Evolutionary conservation across 2,329 filamentous ascomycete genomes (phyloP).

Genomic region (Colletotrichum sansevieriae): DNA sequence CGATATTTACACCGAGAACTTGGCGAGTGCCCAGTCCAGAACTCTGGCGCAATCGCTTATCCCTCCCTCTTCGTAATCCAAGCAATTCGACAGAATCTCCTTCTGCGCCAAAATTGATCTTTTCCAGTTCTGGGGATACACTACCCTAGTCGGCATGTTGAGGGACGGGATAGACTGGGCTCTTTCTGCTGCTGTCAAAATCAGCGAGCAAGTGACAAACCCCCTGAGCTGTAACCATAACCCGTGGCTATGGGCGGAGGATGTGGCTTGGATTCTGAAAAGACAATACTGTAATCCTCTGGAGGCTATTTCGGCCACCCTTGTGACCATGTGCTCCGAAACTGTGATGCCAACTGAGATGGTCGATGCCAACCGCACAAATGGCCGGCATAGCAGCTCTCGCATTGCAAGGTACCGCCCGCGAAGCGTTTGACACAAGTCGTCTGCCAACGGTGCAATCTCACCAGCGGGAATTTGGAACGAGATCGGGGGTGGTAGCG

Average conservation of each 20-base stretch:
- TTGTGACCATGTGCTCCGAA: slow-evolving; percentile 8
- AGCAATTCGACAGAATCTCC: slow-evolving; percentile 31
- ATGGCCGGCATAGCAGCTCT: slow-evolving; percentile 32
- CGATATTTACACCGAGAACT: slow-evolving; percentile 11
- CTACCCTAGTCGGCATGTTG: slow-evolving; percentile 31
- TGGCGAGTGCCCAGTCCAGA: slow-evolving; percentile 37
- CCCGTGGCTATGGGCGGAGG: slow-evolving; percentile 21
- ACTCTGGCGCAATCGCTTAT: slow-evolving; percentile 36
- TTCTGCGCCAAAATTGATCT: slow-evolving; percentile 28
- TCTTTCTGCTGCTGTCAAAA: slow-evolving; percentile 31
- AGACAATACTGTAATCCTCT: slow-evolving; percentile 34
- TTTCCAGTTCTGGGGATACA: slow-evolving; percentile 32
- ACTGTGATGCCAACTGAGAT: slow-evolving; percentile 31
- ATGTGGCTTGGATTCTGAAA: slow-evolving; percentile 31
- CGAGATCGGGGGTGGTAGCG: slow-evolving; percentile 23
- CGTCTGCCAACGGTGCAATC: slow-evolving; percentile 27
- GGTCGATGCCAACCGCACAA: slow-evolving; percentile 35
- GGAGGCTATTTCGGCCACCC: slow-evolving; percentile 27
- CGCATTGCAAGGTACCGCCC: slow-evolving; percentile 29
- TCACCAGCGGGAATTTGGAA: slow-evolving; percentile 33
- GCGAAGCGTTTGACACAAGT: slow-evolving; percentile 36
- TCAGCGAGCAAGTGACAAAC: slow-evolving; percentile 37
- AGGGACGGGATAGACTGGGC: slow-evolving; percentile 33
- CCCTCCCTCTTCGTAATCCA: slow-evolving; percentile 38
- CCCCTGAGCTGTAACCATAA: slow-evolving; percentile 36